Conservation (phyloP, 1,284 basidiomycete genomes). For the Crocinoboletus sp. region DNA sequence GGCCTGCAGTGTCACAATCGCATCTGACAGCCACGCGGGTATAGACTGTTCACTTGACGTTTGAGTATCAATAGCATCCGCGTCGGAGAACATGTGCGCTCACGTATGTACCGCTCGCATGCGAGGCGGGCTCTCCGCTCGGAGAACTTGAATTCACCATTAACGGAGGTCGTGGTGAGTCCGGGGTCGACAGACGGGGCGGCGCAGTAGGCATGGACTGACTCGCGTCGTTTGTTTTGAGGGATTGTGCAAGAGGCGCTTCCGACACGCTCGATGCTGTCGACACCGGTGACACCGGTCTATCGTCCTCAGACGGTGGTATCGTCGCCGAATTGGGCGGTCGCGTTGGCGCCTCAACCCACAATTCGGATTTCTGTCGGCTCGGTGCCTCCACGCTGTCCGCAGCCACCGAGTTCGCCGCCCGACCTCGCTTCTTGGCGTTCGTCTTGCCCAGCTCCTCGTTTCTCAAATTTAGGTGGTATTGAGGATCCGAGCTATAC, state of each 20-base stretch:
- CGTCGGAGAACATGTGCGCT: constrained; percentile 18
- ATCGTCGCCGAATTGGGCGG: constrained; percentile 32
- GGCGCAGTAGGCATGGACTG: constrained; percentile 20
- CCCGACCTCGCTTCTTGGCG: constrained; percentile 53
- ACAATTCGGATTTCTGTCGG: constrained; percentile 41
- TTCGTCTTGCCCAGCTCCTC: constrained; percentile 52
- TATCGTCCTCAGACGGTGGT: constrained; percentile 41
- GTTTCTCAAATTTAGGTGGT: constrained; percentile 54
- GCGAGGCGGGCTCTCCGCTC: constrained; percentile 10
- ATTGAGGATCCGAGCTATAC: constrained; percentile 69
- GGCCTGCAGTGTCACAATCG: constrained; percentile 60
- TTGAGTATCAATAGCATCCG: constrained; percentile 35
- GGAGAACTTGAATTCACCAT: constrained; percentile 19
- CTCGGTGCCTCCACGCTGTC: constrained; percentile 54
- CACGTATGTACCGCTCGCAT: constrained; percentile 25
- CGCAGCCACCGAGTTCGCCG: constrained; percentile 41
- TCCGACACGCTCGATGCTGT: constrained; percentile 66
- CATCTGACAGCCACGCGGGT: constrained; percentile 68
- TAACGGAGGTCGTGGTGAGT: constrained; percentile 21
- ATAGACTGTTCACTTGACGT: constrained; percentile 39
- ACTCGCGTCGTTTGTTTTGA: constrained; percentile 48
- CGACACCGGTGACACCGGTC: constrained; percentile 61
- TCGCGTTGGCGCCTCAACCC: constrained; percentile 39
- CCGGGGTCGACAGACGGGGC: constrained; percentile 26
- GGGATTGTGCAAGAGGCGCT: constrained; percentile 56